Base-by-base conservation (phyloP, 176 grass and related monocot species). In the Triticum aestivum region DNA sequence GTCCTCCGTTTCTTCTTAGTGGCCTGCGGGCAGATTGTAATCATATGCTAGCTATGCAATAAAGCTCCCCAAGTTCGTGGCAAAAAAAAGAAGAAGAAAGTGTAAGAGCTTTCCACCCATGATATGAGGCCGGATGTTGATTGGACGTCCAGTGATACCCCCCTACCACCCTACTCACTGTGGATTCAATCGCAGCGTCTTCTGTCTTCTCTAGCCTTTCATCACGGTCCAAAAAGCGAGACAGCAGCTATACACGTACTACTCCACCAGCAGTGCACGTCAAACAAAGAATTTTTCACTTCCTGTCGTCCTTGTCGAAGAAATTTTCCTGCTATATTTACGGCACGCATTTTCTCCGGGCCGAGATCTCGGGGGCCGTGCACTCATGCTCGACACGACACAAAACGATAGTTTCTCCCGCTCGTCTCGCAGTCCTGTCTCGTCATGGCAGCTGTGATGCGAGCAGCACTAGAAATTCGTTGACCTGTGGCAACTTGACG, bases 301-400 rank as follows among this genome's bases (percentile, higher is more conserved):
- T 15, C 5, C 72, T 65, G 21, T 84, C 17, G 65, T 67, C 61
- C 69, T 77, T 29, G 42, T 66, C 89, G 73, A 87, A 90, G 74
- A 83, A 79, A 90, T 79, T 79, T 82, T 83, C 29, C 63, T 82
- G 71, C 54, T 5, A 42, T 49, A 32, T 75, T 78, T 62, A 47
- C 21, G 64, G 83, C 64, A 18, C 79, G 21, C 29, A 45, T 6
- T 67, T 82, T 78, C 52, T 62, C 17, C 61, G 23, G 27, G 5
- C 10, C 45, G 54, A 59, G 54, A 59, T 49, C 64, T 89, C 26
- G 64, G 73, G 17, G 78, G 0, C 13, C 79, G 79, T 44, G 51
- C 63, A 30, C 32, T 32, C 78, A 82, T 78, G 34, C 17, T 32
- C 24, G 13, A 75, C 26, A 45, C 13, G 72, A 78, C 88, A 2